phyloP scores from a whole-genome alignment of 495 filamentous ascomycete genomes.

The Aspergillus bridgeri region DNA sequence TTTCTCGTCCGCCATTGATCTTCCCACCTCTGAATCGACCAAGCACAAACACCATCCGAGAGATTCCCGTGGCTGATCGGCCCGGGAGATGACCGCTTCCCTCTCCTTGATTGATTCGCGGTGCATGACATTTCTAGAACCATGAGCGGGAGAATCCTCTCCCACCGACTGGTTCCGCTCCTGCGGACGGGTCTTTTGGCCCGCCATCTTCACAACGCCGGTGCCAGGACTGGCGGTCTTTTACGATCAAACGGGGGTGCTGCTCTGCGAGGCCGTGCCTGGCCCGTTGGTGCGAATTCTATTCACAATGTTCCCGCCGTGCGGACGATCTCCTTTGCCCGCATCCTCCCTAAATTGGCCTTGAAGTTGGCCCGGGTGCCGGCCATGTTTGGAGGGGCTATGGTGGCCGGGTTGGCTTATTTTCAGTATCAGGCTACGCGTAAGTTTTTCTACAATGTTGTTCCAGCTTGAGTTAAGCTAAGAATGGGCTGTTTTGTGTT shows the following conservation, averaged over 20 bases:
- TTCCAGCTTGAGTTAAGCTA: slow-evolving; percentile 5
- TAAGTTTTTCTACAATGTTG: slow-evolving; percentile 42
- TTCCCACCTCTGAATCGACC: neutral
- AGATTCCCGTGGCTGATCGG: slow-evolving; percentile 4
- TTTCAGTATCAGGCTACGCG: slow-evolving; percentile 93
- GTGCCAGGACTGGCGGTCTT: slow-evolving; percentile 61
- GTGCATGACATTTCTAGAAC: slow-evolving; percentile 40
- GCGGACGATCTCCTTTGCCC: slow-evolving; percentile 79
- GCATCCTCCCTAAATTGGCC: slow-evolving; percentile 82
- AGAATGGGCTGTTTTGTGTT: slow-evolving; percentile 22
- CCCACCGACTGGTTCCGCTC: slow-evolving; percentile 65
- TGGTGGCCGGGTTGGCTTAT: slow-evolving; percentile 83
- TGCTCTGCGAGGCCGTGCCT: slow-evolving; percentile 59
- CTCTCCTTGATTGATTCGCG: slow-evolving; percentile 13
- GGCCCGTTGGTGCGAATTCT: slow-evolving; percentile 69
- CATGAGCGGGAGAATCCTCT: slow-evolving; percentile 84
- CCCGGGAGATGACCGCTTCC: slow-evolving; percentile 23
- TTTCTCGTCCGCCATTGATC: neutral
- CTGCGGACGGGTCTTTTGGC: slow-evolving; percentile 58
- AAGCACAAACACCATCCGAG: neutral
- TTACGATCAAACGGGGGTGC: slow-evolving; percentile 62
- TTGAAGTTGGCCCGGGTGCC: slow-evolving; percentile 83
- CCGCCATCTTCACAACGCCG: slow-evolving; percentile 63
- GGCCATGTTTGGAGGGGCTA: slow-evolving; percentile 85
- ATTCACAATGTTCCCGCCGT: slow-evolving; percentile 79